phyloP scores from a whole-genome alignment of 495 filamentous ascomycete species.

The Aspergillus baeticus region DNA sequence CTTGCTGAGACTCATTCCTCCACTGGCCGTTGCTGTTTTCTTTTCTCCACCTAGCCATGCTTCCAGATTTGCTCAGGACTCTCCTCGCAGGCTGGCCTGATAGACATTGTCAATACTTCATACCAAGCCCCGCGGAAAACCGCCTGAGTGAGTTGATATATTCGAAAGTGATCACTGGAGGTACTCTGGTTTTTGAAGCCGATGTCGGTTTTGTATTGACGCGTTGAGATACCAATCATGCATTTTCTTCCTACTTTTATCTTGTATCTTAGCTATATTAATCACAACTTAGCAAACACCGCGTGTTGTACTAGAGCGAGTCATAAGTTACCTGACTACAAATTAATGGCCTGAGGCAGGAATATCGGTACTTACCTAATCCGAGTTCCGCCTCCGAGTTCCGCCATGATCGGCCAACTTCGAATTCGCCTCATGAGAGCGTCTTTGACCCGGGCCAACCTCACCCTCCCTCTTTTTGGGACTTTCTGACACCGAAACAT shows the following conservation, averaged over 20 bases:
- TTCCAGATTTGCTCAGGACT: too few species aligned
- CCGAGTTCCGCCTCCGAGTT: conserved; percentile 26
- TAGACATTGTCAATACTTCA: too few species aligned
- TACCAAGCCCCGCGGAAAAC: too few species aligned
- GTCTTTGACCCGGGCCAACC: conserved; percentile 27
- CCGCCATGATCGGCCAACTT: conserved; percentile 43
- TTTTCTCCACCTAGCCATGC: background rate
- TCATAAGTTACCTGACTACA: too few species aligned
- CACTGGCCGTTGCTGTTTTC: background rate
- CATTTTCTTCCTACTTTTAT: background rate
- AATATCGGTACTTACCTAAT: conserved; percentile 30
- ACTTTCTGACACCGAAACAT: conserved; percentile 31
- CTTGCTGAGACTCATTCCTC: background rate
- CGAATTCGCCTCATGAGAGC: conserved; percentile 39
- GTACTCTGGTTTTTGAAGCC: background rate
- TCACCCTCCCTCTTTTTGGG: conserved; percentile 28
- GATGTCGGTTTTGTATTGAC: background rate
- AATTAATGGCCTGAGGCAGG: conserved; percentile 22
- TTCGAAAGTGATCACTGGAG: background rate
- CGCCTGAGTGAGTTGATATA: background rate
- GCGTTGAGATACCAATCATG: conserved; percentile 3
- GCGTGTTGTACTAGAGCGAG: too few species aligned
- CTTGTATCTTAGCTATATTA: conserved; percentile 7
- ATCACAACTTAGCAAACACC: background rate
- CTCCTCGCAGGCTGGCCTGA: too few species aligned